A percentile compares a stretch with the other conserved stretches of the same genome.
Conservation (phyloP, 179 eudicot species). For the Spergularia azorica region DNA sequence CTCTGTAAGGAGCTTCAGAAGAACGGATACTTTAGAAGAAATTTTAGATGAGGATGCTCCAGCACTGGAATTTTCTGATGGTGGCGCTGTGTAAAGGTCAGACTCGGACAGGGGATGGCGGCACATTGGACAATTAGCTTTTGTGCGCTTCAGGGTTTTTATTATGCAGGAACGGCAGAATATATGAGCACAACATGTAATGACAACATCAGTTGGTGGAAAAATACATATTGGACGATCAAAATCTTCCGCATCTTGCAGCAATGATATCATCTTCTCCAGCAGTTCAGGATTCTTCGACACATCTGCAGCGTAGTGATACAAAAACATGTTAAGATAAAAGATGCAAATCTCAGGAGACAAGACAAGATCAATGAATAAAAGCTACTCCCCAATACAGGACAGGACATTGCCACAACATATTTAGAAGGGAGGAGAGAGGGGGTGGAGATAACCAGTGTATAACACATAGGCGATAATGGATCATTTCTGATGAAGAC, state of each 20-base stretch:
- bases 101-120: constrained; percentile 79
- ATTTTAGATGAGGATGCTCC: constrained; percentile 29
- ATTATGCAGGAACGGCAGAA: constrained; percentile 78
- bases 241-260: constrained; percentile 89
- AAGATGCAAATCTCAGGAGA: background rate
- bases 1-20: constrained; percentile 64
- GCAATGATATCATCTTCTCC: constrained; percentile 65
- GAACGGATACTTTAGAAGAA: constrained; percentile 66
- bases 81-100: constrained; percentile 81
- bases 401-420: background rate
- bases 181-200: constrained; percentile 85
- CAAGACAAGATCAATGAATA: background rate
- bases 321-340: background rate
- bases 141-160: constrained; percentile 62
- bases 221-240: constrained; percentile 95
- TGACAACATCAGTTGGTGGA: constrained; percentile 70
- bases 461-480: no score
- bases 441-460: no score
- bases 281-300: constrained; percentile 77
- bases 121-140: constrained; percentile 78
- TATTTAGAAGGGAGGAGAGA: no score
- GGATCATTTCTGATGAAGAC: no score
- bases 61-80: constrained; percentile 35
- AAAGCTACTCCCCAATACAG: background rate
- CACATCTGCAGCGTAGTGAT: constrained; percentile 52